A percentile compares a stretch with the other conserved stretches of the same genome.
Conservation (phyloP, 1,139 yeast species). For the Scheffersomyces parashehatae region DNA sequence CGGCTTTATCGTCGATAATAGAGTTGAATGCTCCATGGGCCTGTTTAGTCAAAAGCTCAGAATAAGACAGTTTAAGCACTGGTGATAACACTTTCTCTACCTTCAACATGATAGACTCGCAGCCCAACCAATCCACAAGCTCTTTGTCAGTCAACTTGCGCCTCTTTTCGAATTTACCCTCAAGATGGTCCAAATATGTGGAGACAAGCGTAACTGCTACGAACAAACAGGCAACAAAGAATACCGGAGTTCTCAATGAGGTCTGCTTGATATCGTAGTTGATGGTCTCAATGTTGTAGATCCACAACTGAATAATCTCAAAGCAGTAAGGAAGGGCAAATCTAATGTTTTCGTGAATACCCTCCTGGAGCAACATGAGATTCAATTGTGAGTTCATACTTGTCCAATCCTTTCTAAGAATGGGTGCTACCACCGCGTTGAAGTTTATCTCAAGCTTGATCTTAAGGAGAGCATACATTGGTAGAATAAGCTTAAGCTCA, state of each 20-base stretch:
- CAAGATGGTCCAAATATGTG: slow-evolving; percentile 58
- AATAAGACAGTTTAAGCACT: slow-evolving; percentile 36
- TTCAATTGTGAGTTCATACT: slow-evolving; percentile 58
- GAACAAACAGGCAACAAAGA: slow-evolving; percentile 68
- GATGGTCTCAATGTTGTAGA: slow-evolving; percentile 61
- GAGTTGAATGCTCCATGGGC: slow-evolving; percentile 55
- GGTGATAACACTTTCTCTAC: slow-evolving; percentile 54
- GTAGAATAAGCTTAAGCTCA: slow-evolving; percentile 62
- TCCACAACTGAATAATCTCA: slow-evolving; percentile 67
- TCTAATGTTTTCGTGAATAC: slow-evolving; percentile 47
- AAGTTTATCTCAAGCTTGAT: slow-evolving; percentile 60
- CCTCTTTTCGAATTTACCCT: slow-evolving; percentile 24
- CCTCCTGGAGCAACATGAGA: slow-evolving; percentile 41
- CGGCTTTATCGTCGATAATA: slow-evolving; percentile 20
- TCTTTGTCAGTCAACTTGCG: slow-evolving; percentile 29
- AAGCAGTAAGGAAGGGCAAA: slow-evolving; percentile 60
- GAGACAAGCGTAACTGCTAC: slow-evolving; percentile 61
- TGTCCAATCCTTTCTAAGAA: slow-evolving; percentile 65
- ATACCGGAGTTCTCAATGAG: slow-evolving; percentile 70
- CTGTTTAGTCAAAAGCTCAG: slow-evolving; percentile 57
- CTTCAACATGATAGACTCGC: slow-evolving; percentile 52
- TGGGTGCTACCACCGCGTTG: slow-evolving; percentile 55
- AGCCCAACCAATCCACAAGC: slow-evolving; percentile 44
- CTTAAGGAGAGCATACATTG: slow-evolving; percentile 62
- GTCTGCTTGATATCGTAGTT: slow-evolving; percentile 60